Evolutionary conservation across 768 basidiomycete species (phyloP).

Genomic region (Galerina sulciceps): DNA sequence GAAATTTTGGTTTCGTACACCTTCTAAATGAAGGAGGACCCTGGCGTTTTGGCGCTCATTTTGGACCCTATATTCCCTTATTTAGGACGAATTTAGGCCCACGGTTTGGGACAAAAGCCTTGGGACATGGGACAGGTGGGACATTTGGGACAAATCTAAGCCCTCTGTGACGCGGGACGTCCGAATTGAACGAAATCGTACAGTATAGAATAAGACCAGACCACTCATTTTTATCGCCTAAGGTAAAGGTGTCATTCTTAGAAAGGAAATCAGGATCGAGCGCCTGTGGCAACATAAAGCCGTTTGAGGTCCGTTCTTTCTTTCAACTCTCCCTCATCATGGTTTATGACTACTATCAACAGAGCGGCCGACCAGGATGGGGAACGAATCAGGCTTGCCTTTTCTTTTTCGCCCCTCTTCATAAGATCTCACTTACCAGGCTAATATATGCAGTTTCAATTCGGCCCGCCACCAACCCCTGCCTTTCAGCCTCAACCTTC

Average conservation of each 20-base stretch:
- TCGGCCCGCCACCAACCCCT: constrained; percentile 44
- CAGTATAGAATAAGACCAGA: background rate
- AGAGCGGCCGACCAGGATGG: constrained; percentile 46
- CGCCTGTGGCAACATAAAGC: background rate
- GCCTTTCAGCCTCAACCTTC: constrained; percentile 53
- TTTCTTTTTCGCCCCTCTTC: background rate
- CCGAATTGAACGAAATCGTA: background rate
- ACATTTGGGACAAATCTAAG: background rate
- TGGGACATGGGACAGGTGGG: background rate
- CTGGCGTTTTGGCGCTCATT: too few relatives aligned
- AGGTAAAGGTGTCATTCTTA: background rate
- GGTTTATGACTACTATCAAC: constrained; percentile 50
- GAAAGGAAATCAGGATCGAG: background rate
- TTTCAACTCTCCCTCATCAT: constrained; percentile 32
- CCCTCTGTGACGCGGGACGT: background rate
- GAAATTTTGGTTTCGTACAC: too few relatives aligned
- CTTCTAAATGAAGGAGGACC: too few relatives aligned
- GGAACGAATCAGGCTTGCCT: constrained; percentile 46
- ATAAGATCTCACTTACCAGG: constrained; percentile 11
- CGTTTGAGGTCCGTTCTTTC: too few relatives aligned
- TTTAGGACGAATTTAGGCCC: too few relatives aligned
- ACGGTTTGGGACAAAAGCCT: too few relatives aligned
- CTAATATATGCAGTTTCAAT: constrained; percentile 37
- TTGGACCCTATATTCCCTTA: too few relatives aligned
- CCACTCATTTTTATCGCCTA: too few relatives aligned